Evolutionary conservation across 805 yeast species (phyloP), one percentile per base, ranked within the genome.

Genomic region (Kockiozyma suomiensis): DNA sequence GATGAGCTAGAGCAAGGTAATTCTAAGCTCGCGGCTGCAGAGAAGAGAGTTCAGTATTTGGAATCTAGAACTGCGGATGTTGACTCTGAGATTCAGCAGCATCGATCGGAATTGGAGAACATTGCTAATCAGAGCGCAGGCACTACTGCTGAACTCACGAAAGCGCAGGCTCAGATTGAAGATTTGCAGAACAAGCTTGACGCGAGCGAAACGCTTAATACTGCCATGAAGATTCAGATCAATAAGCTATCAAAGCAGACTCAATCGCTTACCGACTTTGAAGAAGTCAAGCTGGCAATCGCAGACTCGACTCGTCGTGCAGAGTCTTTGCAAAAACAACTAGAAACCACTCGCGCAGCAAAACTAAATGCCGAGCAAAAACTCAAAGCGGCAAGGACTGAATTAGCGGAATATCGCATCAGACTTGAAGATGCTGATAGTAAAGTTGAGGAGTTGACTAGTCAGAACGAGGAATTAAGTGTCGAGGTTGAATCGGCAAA

Each of bases 31-130:
- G 47, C 23, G 19, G 54, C 17, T 2, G 47, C 46, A 30, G 17
- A 41, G 43, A 47, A 12, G 46, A 15, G 21, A 51, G 33, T 32
- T 26, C 52, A 13, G 50, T 46, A 33, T 35, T 49, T 54, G 41
- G 52, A 66, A 59, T 8, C 40, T 13, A 21, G 26, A 4, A 19
- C 45, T 15, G 58, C 35, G 58, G 30, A 67, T 47, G 37, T 69
- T 17, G 43, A 65, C 37, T 60, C 68, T 19, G 72, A 68, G 56
- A 54, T 64, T 48, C 59, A 62, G 58, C 62, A 67, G 53, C 67
- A 67, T 7, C 50, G 56, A 4, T 65, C 62, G 41, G 55, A 66
- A 15, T 67, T 66, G 47, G 56, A 61, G 54, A 33, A 50, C 23
- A 56, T 62, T 6, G 19, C 59, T 5, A 32, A 53, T 3, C 61